Evolutionary conservation across 2,329 filamentous ascomycete species (phyloP), one percentile per base, ranked within the genome.

Genomic region (Emergomyces pasteurianus): DNA sequence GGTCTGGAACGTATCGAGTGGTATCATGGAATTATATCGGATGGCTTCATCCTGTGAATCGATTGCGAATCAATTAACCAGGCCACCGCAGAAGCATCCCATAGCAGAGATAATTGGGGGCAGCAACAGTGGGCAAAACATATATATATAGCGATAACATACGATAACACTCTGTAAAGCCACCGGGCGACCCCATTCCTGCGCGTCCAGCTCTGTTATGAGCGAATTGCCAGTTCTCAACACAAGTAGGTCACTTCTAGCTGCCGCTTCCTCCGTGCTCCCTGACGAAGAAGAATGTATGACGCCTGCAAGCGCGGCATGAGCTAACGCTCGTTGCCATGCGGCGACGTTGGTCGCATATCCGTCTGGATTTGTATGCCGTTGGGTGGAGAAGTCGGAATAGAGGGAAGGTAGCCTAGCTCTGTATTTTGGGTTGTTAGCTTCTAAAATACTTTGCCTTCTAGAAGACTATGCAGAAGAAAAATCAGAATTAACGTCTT

Each of bases 401-500:
- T 95, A 96, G 53, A 96, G 84, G 5, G 90, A 92, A 14, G 89
- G 86, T 14, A 96, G 81, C 57, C 91, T 88, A 64, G 86, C 83
- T 76, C 87, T 90, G 65, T 72, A 74, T 64, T 34, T 5, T 36
- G 36, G n/a, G 8, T 47, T 21, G 38, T 57, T 31, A 34, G 55
- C 4, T 36, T 43, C 23, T 21, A 26, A 8, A 31, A n/a, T 7
- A 28, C 31, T 23, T 28, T 14, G 12, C 9, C n/a, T 14, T 26
- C 23, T 34, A 36, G 42, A 54, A 96, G 84, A 4, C 90, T 95
- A 80, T 57, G 91, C 88, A 64, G 21, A 50, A 36, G 31, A 6
- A 52, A 26, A 46, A n/a, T 34, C 10, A 18, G 2, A 21, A 57
- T 6, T n/a, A 1, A 59, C 6, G 67, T 16, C 59, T 58, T 12